Conservation (phyloP, 2,329 filamentous ascomycete species). For the Sclerotinia borealis region DNA sequence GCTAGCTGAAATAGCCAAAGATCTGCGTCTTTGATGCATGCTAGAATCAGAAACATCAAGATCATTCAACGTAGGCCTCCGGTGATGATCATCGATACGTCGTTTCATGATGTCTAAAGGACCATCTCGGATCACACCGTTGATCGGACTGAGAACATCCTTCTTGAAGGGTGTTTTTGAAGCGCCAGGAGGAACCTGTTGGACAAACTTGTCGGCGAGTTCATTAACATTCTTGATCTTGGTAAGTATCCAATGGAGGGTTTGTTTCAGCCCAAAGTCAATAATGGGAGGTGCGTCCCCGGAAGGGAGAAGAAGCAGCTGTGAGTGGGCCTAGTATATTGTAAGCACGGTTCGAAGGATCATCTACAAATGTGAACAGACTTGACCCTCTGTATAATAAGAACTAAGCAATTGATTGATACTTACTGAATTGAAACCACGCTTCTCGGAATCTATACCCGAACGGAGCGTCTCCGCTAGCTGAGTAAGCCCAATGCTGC, state of each 20-base stretch:
- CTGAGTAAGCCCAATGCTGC: slow-evolving; percentile 27
- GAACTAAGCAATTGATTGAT: background rate
- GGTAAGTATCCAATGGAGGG: slow-evolving; percentile 27
- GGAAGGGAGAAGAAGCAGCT: slow-evolving; percentile 15
- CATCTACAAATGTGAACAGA: background rate
- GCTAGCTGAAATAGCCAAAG: slow-evolving; percentile 14
- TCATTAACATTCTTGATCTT: slow-evolving; percentile 28
- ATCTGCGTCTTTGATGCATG: slow-evolving; percentile 20
- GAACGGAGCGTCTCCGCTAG: slow-evolving; percentile 27
- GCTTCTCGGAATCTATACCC: slow-evolving; percentile 25
- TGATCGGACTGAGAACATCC: slow-evolving; percentile 12
- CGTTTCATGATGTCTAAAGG: slow-evolving; percentile 26
- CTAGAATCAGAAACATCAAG: slow-evolving; percentile 19
- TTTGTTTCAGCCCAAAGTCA: slow-evolving; percentile 26
- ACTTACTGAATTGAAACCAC: slow-evolving; percentile 27
- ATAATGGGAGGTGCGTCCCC: slow-evolving; percentile 26
- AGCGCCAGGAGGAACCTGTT: slow-evolving; percentile 19
- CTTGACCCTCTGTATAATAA: background rate
- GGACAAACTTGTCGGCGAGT: slow-evolving; percentile 28
- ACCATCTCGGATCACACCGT: slow-evolving; percentile 17
- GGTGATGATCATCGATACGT: slow-evolving; percentile 19
- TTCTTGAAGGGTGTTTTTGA: slow-evolving; percentile 14
- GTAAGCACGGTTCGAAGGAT: slow-evolving; percentile 3
- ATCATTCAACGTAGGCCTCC: slow-evolving; percentile 16
- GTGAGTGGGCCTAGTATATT: slow-evolving; percentile 9